Evolutionary conservation across 176 grass and related monocot genomes (phyloP).

Genomic region (Coix lacrymajobi): DNA sequence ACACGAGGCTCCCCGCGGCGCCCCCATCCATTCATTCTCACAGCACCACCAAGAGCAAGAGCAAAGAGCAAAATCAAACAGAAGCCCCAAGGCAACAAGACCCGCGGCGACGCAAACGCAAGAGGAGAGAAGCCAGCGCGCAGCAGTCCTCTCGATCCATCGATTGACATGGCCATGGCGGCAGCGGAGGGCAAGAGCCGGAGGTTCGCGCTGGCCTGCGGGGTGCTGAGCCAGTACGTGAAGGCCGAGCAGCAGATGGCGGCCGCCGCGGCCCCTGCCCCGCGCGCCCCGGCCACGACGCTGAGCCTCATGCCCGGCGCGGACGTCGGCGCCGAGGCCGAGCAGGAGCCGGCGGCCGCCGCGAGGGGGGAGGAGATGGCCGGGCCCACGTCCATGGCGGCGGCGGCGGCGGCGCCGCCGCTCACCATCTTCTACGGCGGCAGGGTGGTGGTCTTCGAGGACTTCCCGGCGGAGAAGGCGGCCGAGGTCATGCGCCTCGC

Average conservation of each 20-base stretch:
- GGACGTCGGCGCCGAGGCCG: conserved; percentile 24
- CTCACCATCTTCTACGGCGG: conserved; percentile 87
- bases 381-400: neutral
- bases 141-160: neutral
- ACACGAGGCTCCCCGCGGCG: neutral
- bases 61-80: neutral
- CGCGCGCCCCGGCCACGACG: conserved; percentile 27
- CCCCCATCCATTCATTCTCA: neutral
- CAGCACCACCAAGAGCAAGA: neutral
- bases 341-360: neutral
- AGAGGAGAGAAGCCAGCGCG: neutral
- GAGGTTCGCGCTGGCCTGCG: conserved; percentile 75
- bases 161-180: conserved; percentile 13
- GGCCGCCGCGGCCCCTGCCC: neutral
- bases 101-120: neutral
- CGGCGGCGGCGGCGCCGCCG: conserved; percentile 13
- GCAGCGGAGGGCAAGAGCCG: conserved; percentile 44
- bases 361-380: neutral
- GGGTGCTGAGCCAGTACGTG: conserved; percentile 80
- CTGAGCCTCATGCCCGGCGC: conserved; percentile 68
- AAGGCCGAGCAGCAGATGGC: conserved; percentile 65
- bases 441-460: conserved; percentile 59
- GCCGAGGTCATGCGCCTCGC: conserved; percentile 53
- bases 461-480: conserved; percentile 66
- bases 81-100: neutral